Conservation (phyloP, 2,329 filamentous ascomycete species). For the Sporothrix pseudoabietina region DNA sequence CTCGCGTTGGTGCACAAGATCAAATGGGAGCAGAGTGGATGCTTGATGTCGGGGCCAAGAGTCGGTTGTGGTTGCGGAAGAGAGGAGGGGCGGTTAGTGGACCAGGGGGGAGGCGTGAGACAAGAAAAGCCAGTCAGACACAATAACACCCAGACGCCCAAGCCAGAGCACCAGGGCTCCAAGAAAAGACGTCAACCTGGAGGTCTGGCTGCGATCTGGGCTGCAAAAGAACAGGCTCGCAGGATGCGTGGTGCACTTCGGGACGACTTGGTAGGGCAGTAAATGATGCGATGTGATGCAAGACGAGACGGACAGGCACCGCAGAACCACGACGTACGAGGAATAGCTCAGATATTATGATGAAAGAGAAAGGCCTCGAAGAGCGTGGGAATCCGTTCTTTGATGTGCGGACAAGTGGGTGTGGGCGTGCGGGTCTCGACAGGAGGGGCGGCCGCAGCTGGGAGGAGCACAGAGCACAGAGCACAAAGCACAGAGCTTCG, state of each 20-base stretch:
- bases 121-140: not conserved
- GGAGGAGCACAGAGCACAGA: not conserved
- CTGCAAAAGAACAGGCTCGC: constrained; percentile 11
- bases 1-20: constrained; percentile 1
- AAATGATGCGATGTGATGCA: not conserved
- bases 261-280: not conserved
- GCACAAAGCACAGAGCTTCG: not conserved
- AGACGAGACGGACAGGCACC: constrained; percentile 11
- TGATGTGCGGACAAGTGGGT: not conserved
- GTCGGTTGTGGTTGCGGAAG: constrained; percentile 16
- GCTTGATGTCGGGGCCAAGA: constrained; percentile 3
- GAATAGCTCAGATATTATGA: not conserved
- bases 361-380: not conserved
- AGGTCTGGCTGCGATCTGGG: not conserved
- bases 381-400: not conserved
- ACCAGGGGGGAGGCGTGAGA: constrained; percentile 20
- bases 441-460: not conserved
- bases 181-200: not conserved
- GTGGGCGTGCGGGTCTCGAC: constrained; percentile 15
- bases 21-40: constrained; percentile 15
- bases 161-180: not conserved
- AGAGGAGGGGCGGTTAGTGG: constrained; percentile 18
- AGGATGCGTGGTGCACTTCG: not conserved
- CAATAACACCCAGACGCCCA: not conserved
- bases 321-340: not conserved